Conservation (phyloP, 1,139 yeast genomes). For the Geotrichum carabidarum region DNA sequence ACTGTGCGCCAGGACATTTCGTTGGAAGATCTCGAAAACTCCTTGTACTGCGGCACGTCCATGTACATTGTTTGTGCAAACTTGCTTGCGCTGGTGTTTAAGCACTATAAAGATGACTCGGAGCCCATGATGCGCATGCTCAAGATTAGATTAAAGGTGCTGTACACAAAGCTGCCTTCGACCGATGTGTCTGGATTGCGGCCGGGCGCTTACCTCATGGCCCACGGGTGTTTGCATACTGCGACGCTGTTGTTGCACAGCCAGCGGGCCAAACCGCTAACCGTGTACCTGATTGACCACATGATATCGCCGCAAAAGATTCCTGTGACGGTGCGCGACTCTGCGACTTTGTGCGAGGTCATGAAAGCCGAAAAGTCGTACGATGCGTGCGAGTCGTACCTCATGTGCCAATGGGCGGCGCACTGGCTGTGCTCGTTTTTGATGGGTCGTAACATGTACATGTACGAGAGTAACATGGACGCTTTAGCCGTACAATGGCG, state of each 20-base stretch:
- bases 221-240: conserved; percentile 4
- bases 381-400: conserved; percentile 5
- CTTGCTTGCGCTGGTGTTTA: conserved; percentile 5
- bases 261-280: not conserved
- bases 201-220: conserved; percentile 1
- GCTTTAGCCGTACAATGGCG: not conserved
- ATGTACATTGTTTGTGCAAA: conserved; percentile 6
- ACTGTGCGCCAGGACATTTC: not conserved
- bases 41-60: conserved; percentile 4
- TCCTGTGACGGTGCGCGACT: not conserved
- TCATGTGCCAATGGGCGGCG: conserved; percentile 6
- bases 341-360: not conserved
- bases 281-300: not conserved
- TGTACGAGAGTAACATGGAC: not conserved
- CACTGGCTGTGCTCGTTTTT: not conserved
- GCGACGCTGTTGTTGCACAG: conserved; percentile 3
- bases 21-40: not conserved
- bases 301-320: not conserved
- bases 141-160: not conserved
- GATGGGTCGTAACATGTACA: not conserved
- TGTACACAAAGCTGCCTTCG: conserved; percentile 1
- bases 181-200: not conserved
- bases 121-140: not conserved
- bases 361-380: not conserved
- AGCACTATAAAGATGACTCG: not conserved